These are phyloP conservation scores for Saccharomycopsis olivae DNA, from an alignment of 805 yeast genomes.

Conservation along the genomic window DNA sequence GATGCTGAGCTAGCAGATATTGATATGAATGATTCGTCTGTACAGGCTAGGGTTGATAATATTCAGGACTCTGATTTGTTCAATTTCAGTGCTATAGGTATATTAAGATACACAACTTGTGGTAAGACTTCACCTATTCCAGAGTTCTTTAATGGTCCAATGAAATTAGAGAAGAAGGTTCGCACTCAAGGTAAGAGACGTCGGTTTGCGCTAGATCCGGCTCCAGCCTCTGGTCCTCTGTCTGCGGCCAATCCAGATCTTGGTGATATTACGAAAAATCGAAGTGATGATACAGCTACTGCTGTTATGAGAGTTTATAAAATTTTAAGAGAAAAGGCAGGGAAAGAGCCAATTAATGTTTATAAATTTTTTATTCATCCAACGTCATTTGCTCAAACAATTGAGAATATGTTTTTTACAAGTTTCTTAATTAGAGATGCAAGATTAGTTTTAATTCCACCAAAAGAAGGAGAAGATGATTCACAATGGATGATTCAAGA, in stretches of 20 bases:
- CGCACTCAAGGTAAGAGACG: conserved; percentile 20
- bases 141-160: conserved; percentile 64
- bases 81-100: conserved; percentile 54
- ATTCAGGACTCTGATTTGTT: conserved; percentile 32
- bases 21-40: neutral
- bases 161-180: conserved; percentile 47
- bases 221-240: conserved; percentile 26
- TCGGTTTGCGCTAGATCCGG: conserved; percentile 16
- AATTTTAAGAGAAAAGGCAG: conserved; percentile 26
- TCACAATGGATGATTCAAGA: too few relatives aligned
- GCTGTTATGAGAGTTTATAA: conserved; percentile 48
- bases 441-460: conserved; percentile 30
- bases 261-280: conserved; percentile 39
- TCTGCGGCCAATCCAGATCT: conserved; percentile 47
- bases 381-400: conserved; percentile 59
- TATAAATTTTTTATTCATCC: conserved; percentile 69
- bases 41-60: conserved; percentile 17
- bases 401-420: conserved; percentile 76
- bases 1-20: conserved; percentile 13
- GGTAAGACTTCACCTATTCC: conserved; percentile 38
- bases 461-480: too few relatives aligned
- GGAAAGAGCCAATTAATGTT: conserved; percentile 37
- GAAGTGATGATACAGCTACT: conserved; percentile 48
- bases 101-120: conserved; percentile 34
- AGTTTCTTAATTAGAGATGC: conserved; percentile 76